Conservation (phyloP, 1,284 basidiomycete genomes). For the Malassezia sympodialis region DNA sequence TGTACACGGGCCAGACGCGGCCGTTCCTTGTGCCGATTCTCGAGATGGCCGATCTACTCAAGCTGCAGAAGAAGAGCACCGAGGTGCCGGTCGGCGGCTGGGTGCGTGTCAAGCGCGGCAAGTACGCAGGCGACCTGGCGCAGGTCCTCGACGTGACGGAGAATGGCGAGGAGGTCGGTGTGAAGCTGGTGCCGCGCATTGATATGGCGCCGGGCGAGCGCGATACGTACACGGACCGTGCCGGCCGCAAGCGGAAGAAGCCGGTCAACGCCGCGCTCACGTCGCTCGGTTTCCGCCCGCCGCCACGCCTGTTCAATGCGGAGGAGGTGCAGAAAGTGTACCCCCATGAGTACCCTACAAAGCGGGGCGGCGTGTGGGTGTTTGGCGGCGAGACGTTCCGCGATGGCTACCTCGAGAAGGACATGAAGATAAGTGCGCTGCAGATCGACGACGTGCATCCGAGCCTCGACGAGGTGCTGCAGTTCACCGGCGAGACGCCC, state of each 20-base stretch:
- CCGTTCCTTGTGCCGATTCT: slow-evolving; percentile 85
- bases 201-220: slow-evolving; percentile 60
- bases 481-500: slow-evolving; percentile 59
- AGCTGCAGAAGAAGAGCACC: slow-evolving; percentile 86
- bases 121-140: slow-evolving; percentile 86
- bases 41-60: slow-evolving; percentile 92
- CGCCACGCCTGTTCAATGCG: slow-evolving; percentile 83
- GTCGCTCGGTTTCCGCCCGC: slow-evolving; percentile 61
- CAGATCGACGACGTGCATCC: slow-evolving; percentile 84
- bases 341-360: slow-evolving; percentile 58
- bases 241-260: slow-evolving; percentile 47
- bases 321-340: slow-evolving; percentile 85
- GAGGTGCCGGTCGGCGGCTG: slow-evolving; percentile 77
- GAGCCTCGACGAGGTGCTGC: slow-evolving; percentile 87
- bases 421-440: slow-evolving; percentile 72
- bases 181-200: slow-evolving; percentile 92
- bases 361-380: slow-evolving; percentile 31
- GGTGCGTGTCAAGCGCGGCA: slow-evolving; percentile 89
- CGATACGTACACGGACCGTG: slow-evolving; percentile 48
- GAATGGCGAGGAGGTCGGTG: slow-evolving; percentile 83
- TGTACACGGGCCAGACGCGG: slow-evolving; percentile 60
- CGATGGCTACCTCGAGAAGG: slow-evolving; percentile 92
- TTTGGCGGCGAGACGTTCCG: slow-evolving; percentile 89
- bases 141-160: slow-evolving; percentile 87
- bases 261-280: slow-evolving; percentile 31